Evolutionary conservation across 2,329 filamentous ascomycete species (phyloP), one percentile per base, ranked within the genome.

Genomic region (Penicillium sp.): DNA sequence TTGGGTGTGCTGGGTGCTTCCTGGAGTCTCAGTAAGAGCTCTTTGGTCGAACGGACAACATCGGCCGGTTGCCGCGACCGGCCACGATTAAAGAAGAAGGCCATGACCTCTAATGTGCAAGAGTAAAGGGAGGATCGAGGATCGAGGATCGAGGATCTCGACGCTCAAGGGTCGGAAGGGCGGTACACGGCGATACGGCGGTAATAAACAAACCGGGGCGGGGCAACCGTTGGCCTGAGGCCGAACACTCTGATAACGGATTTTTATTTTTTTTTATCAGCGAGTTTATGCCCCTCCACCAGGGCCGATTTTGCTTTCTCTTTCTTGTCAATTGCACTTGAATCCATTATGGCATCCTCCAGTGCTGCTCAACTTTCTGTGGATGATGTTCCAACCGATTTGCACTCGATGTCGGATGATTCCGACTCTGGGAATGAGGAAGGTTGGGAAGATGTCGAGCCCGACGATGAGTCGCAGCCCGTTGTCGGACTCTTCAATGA

Each of bases 401-500:
- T 63, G 8, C 54, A 44, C 28, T 56, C 61, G 2, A 54, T 66
- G 7, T 74, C 72, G 35, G 68, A 69, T 37, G 70, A 70, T 44
- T 75, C 72, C n/a, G 74, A 78, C 63, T 62, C 73, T 39, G 71
- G 74, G 42, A 67, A 72, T 37, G 77, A 79, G 50, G 77, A 79
- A 56, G 77, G 76, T 27, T 81, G 78, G 78, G 73, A 80, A 64
- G 78, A 81, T 66, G 70, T 78, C 29, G 85, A 87, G 60, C 75
- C 78, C 4, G 86, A 88, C 49, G 75, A 78, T 44, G 80, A 85
- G 60, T 75, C 81, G 46, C 80, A 86, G 24, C 72, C 78, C 18
- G 76, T 89, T 49, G 75, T 86, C 42, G 88, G 86, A 18, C 75
- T 91, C 29, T 80, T 90, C 54, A 84, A 86, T 58, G 78, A 83